Evolutionary conservation across 768 basidiomycete species (phyloP), one percentile per base, ranked within the genome.

Genomic region (Hebeloma cylindrosporum): DNA sequence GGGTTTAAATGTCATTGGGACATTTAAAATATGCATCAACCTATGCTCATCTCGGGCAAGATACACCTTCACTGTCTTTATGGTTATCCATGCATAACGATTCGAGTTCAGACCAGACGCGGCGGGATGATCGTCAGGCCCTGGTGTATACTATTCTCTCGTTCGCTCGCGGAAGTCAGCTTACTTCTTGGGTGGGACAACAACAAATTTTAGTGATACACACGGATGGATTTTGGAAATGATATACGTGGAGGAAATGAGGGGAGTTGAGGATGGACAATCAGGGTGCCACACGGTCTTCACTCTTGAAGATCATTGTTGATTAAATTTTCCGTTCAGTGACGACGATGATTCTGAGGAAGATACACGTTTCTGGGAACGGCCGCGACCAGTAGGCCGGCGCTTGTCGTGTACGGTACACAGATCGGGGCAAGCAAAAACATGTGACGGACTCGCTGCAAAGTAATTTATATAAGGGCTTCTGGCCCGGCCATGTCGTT

Each of bases 191-290:
- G 27, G 27, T 4, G 10, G 17, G 16, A 14, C 26, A 2, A 20
- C 27, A n/a, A 11, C 3, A 3, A 20, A 28, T 21, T 31, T 29
- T n/a, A 16, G 11, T 9, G 35, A 37, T 8, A 21, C 39, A 11
- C 38, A 45, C 20, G 44, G 36, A 16, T 45, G 44, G 44, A 45
- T 45, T 27, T 5, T 20, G 16, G 44, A 45, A 2, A 37, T 45
- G 28, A 30, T 37, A 13, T 18, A 7, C 21, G 36, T 39, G 3
- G 44, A 45, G 27, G 35, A 39, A 20, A 10, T 45, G 16, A 37
- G 28, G 10, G 13, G 21, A 7, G 2, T 11, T 2, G 44, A 45
- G n/a, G 18, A 45, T 17, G 44, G 44, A 8, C 36, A 32, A 38
- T 9, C 17, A 30, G 20, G 36, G 44, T 45, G 27, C 30, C 25